Conservation (phyloP, 306 rosid species). For the Boehmeria nivea region DNA sequence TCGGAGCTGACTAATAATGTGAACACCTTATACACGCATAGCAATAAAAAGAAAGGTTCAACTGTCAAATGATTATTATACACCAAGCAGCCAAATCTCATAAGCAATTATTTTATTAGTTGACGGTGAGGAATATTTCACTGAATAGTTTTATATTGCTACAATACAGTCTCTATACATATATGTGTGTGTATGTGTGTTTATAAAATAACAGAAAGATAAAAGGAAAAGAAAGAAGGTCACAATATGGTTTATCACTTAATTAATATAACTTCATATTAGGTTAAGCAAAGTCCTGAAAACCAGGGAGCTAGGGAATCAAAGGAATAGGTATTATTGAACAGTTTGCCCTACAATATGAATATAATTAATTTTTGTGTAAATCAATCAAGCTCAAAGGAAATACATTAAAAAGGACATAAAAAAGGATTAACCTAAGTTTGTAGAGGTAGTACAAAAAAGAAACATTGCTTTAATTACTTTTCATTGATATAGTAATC, state of each 20-base stretch:
- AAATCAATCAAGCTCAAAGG: neutral
- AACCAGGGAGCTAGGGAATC: slow-evolving; percentile 1
- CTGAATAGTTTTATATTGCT: neutral
- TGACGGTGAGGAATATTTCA: slow-evolving; percentile 10
- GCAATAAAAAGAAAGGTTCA: neutral
- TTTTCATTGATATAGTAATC: no score
- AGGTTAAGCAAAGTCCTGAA: slow-evolving; percentile 9
- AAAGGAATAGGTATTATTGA: neutral
- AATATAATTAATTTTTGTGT: neutral
- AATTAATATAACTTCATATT: no score
- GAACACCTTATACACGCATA: slow-evolving; percentile 12
- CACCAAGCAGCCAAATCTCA: slow-evolving; percentile 7
- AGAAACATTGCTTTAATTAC: no score
- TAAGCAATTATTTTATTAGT: neutral
- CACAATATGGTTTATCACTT: no score
- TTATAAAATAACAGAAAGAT: no score
- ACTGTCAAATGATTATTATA: slow-evolving; percentile 3
- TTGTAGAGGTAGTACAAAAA: no score
- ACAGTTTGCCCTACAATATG: neutral
- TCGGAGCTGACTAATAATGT: slow-evolving; percentile 7
- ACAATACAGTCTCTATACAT: neutral
- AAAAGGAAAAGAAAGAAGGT: no score
- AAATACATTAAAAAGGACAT: neutral
- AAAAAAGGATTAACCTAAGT: neutral
- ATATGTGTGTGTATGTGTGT: no score